Base-by-base conservation (phyloP, 2,329 filamentous ascomycete species). In the Atkinsonella hypoxylon region DNA sequence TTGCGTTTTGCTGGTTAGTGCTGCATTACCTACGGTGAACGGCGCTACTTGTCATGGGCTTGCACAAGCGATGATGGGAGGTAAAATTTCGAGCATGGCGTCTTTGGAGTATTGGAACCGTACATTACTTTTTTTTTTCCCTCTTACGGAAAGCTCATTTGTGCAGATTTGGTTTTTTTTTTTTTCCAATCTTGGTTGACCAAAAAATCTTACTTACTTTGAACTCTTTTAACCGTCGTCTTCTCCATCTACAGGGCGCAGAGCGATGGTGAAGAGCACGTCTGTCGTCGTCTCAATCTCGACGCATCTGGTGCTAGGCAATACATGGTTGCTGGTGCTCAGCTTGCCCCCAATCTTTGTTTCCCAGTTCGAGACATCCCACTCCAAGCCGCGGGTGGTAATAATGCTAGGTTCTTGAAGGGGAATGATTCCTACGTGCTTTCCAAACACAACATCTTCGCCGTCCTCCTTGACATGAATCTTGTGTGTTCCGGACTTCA, bases 1-100 rank as follows among this genome's bases (percentile, higher is more conserved):
- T 97, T 61, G 63, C 79, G 38, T 98, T 98, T 64, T 95, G 91
- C 67, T 97, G 89, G 82, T 70, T 93, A 56, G 89, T 95, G 51
- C 64, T 98, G 63, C 86, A 90, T 68, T 97, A 81, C 64, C 67
- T 98, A 68, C 74, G 87, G 64, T 62, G 55, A 54, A n/a, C 5
- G 45, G 15, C 34, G 12, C 39, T 40, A 17, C 51, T 20, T 49
- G 47, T 13, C 17, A 47, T 41, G 38, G 34, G 30, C 26, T 26
- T 26, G 26, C 26, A 26, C 26, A 26, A 26, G 26, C 26, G 26
- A 26, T 7, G 26, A 26, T 8, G 26, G 26, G 4, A 8, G 26
- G 44, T 31, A 22, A 18, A 38, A 38, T 40, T 51, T 52, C 52
- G 49, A 53, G 51, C 51, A 56, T 54, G 49, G 54, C 49, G 56